Evolutionary conservation across 2,329 filamentous ascomycete species (phyloP), one percentile per base, ranked within the genome.

Genomic region (Alternaria panax): DNA sequence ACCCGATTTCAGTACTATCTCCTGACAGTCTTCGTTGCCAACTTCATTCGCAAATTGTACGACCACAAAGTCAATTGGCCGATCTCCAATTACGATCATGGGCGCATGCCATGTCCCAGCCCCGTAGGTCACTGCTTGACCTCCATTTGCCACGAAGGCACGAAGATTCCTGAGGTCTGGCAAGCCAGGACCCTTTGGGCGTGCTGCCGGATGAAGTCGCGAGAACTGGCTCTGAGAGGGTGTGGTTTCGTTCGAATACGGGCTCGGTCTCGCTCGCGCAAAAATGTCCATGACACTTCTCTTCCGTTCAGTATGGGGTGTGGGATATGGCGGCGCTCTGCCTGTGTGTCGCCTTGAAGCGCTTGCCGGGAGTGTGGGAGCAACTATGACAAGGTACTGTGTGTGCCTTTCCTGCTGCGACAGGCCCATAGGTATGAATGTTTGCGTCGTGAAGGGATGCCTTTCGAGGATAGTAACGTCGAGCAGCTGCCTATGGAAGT

Each of bases 71-170:
- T 95, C 92, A 47, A 97, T 82, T 20, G 88, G 84, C 54, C 82
- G 80, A 43, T 80, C 77, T 1, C 93, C 93, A 48, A 98, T 79
- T 16, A 92, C 93, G 14, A 93, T 91, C 94, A 99, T 98, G 0
- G 95, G 95, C 62, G 94, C 93, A 82, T 99, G 95, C 94, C 90
- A 99, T 54, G 93, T 97, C 5, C 92, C 95, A 1, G 91, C 88
- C 1, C 87, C 92, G 77, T 98, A 99, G 3, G 93, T 97, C 14
- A 99, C 92, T 11, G 92, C 93, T 80, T 97, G 92, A 24, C 85
- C 84, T 3, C 88, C 89, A 50, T 84, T 86, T 1, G 92, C 93
- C 54, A 96, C 80, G 75, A 97, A 99, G 0, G 93, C 94, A 66
- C 83, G 85, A 38, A 96, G 70, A 8, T 86, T 84, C 22, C 77